These are phyloP conservation scores for Emiliania huxleyi DNA, from an alignment of 78 protist genomes.

Conservation along the genomic window DNA sequence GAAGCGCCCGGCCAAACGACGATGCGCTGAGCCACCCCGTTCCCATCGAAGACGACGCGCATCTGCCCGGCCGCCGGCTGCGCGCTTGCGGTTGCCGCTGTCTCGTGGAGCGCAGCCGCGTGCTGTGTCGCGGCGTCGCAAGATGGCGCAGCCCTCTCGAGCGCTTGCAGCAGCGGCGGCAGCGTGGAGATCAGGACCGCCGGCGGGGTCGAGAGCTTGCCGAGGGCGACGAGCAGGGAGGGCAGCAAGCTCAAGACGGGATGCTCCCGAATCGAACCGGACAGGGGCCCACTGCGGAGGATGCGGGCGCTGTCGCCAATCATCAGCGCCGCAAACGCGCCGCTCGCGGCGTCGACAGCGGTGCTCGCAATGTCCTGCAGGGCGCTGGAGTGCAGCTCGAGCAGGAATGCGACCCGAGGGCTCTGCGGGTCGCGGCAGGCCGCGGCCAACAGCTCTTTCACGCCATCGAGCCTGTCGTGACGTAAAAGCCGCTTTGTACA, in stretches of 20 bases:
- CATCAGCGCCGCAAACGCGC: too few species aligned
- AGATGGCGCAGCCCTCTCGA: background rate
- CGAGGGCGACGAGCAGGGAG: background rate
- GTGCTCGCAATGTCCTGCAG: too few species aligned
- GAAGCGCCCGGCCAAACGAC: background rate
- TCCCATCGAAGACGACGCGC: background rate
- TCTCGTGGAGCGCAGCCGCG: background rate
- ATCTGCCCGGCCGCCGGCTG: background rate
- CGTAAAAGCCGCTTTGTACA: too few species aligned
- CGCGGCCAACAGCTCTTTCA: too few species aligned
- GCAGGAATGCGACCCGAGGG: too few species aligned
- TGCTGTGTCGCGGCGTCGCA: background rate
- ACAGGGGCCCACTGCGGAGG: too few species aligned
- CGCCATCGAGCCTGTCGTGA: too few species aligned
- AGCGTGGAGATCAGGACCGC: background rate
- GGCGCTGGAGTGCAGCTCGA: too few species aligned
- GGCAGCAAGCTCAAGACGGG: background rate
- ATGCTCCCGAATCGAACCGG: background rate
- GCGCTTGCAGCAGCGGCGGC: background rate
- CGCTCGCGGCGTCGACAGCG: too few species aligned
- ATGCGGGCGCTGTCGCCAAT: too few species aligned
- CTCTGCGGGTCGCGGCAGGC: too few species aligned
- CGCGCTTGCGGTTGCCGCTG: background rate
- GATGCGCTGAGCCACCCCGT: background rate
- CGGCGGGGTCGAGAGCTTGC: background rate